Base-by-base conservation (phyloP, 2,329 filamentous ascomycete genomes). In the Allantophomopsis lycopodina region DNA sequence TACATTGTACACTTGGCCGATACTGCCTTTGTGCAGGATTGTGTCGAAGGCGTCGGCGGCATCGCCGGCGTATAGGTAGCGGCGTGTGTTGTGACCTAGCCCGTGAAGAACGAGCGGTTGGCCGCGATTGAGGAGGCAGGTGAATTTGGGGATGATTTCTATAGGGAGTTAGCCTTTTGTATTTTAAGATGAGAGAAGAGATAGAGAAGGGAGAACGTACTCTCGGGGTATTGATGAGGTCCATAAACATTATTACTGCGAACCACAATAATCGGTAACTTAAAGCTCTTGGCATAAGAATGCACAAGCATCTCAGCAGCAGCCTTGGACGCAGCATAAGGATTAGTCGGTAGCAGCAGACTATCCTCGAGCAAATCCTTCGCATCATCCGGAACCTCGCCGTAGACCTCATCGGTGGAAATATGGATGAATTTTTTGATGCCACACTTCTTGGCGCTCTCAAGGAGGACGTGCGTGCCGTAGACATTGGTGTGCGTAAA, bases 131-230 rank as follows among this genome's bases (percentile, higher is more conserved):
- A 88, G 66, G 20, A 88, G 66, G 55, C 76, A 83, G 38, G 73
- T 76, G 60, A 89, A 89, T 55, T 87, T 88, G 21, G 83, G 81
- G 40, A 89, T 89, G 45, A 89, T 83, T 64, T 89, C 82, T 85
- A 55, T 6, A n/a, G 20, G 8, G 23, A 6, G 16, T 21, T 34
- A 15, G 16, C 7, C 8, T 13, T 32, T 2, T 34, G 4, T 5
- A 34, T 8, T 13, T 33, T n/a, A 12, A 16, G 13, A 5, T 5
- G 12, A 5, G 32, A n/a, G 13, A 12, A 6, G 14, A 13, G 5
- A 13, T 42, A 3, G 21, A 17, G 21, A 12, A n/a, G 6, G 8
- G 7, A 11, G 12, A n/a, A 60, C 79, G 59, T 61, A 87, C 83
- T 87, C 62, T 88, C 83, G 0, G 83, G 83, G 55, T 80, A 87